Conservation (phyloP, 352 stramenopile species). For the Phytophthora constricta region DNA sequence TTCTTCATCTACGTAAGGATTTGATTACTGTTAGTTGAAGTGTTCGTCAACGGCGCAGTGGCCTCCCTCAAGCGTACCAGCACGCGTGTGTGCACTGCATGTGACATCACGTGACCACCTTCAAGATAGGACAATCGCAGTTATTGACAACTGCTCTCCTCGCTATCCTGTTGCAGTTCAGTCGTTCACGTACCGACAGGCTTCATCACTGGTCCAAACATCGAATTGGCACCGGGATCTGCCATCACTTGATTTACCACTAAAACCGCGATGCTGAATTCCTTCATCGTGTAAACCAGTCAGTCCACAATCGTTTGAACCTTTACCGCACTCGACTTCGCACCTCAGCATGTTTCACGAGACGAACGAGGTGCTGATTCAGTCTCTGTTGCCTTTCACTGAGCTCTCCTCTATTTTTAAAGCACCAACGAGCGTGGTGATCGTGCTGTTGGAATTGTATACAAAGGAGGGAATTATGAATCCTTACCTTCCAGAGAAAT, state of each 20-base stretch:
- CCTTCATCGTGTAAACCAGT: slow-evolving; percentile 50
- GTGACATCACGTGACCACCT: slow-evolving; percentile 94
- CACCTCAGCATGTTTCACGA: slow-evolving; percentile 84
- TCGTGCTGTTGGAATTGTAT: too few relatives aligned
- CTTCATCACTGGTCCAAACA: slow-evolving; percentile 88
- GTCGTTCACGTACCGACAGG: slow-evolving; percentile 69
- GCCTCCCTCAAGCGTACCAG: slow-evolving; percentile 47
- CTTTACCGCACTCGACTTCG: not conserved
- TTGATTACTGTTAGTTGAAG: slow-evolving; percentile 4
- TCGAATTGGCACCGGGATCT: slow-evolving; percentile 81
- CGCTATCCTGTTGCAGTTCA: slow-evolving; percentile 20
- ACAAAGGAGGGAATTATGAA: too few relatives aligned
- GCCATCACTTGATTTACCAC: slow-evolving; percentile 94
- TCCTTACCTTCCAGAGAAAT: slow-evolving; percentile 81
- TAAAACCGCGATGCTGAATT: slow-evolving; percentile 94
- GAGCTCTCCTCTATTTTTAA: slow-evolving; percentile 51
- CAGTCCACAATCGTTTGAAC: not conserved
- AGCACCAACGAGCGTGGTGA: too few relatives aligned
- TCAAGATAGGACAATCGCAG: slow-evolving; percentile 8
- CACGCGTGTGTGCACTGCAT: slow-evolving; percentile 97
- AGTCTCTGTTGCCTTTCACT: slow-evolving; percentile 90
- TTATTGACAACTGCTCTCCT: not conserved
- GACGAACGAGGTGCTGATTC: slow-evolving; percentile 86
- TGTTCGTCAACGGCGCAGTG: not conserved
- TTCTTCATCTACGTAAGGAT: slow-evolving; percentile 82